Conservation (phyloP, 805 yeast genomes). For the Starmerella geochares region DNA sequence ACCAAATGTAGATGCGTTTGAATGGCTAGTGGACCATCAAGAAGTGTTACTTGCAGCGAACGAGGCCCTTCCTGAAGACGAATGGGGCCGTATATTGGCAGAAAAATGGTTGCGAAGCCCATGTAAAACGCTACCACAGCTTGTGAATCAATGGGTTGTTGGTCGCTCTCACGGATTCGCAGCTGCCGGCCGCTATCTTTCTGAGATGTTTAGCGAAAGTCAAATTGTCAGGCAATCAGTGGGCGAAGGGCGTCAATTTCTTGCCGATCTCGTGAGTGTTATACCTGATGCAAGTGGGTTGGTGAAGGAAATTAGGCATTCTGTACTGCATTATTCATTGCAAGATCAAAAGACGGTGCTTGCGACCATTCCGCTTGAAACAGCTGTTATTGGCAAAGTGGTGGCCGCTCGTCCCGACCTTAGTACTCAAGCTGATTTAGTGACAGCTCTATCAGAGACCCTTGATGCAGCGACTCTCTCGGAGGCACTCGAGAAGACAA, state of each 20-base stretch:
- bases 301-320: neutral
- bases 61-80: neutral
- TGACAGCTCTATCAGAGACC: neutral
- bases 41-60: neutral
- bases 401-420: neutral
- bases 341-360: neutral
- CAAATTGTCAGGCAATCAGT: neutral
- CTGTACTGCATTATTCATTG: neutral
- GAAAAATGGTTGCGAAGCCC: neutral
- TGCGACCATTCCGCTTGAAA: neutral
- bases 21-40: neutral
- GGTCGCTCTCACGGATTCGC: neutral
- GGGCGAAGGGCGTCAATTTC: neutral
- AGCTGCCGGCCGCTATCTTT: neutral
- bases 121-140: no score
- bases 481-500: neutral
- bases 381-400: neutral
- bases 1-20: neutral
- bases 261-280: neutral
- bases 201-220: neutral
- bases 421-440: neutral
- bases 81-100: neutral
- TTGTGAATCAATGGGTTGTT: neutral
- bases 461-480: neutral
- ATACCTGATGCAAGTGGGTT: neutral